Conservation (phyloP, 129 eudicot genomes). For the Artemisia argyi region DNA sequence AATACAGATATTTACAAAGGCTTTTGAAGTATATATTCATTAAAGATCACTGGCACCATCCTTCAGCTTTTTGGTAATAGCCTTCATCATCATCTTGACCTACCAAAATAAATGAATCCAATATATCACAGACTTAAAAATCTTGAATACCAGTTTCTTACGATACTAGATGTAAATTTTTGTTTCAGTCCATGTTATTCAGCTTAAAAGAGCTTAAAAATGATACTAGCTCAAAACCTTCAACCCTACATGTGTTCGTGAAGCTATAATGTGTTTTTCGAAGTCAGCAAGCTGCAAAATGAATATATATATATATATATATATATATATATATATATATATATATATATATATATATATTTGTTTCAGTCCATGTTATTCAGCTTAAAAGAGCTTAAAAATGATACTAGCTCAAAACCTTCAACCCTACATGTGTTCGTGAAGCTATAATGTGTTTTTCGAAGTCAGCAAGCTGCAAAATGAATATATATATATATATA, state of each 20-base stretch:
- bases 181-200: background rate
- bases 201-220: background rate
- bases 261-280: background rate
- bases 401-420: too few species aligned
- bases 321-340: too few species aligned
- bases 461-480: background rate
- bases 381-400: too few species aligned
- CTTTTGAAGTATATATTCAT: too few species aligned
- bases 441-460: background rate
- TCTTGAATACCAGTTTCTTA: background rate
- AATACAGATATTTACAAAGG: too few species aligned
- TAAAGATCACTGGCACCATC: too few species aligned
- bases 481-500: too few species aligned
- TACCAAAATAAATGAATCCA: slow-evolving; percentile 22
- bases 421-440: background rate
- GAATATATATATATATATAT: too few species aligned
- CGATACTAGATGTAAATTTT: slow-evolving; percentile 1
- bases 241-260: background rate
- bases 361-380: too few species aligned
- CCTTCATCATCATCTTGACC: slow-evolving; percentile 73
- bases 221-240: background rate
- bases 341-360: too few species aligned
- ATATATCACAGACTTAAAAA: background rate
- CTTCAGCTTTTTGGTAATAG: slow-evolving; percentile 56
- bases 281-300: background rate